Conservation (phyloP, 805 yeast species). For the Phaffomyces opuntiae region DNA sequence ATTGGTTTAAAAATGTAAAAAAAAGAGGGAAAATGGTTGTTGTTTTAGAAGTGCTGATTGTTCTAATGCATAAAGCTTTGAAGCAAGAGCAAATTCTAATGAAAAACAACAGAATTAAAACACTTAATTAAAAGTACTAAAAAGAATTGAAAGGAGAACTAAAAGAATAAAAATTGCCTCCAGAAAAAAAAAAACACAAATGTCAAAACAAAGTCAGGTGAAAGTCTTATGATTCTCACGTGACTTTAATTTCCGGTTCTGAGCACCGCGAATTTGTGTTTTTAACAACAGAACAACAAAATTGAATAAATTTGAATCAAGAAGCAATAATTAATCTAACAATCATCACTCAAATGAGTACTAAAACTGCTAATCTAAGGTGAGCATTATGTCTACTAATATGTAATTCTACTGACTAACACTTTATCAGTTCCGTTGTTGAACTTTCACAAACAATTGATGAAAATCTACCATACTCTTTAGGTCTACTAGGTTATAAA, state of each 20-base stretch:
- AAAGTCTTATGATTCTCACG: neutral
- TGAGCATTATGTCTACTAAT: neutral
- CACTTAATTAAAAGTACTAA: too few species aligned
- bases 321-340: too few species aligned
- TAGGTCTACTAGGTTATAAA: slow-evolving; percentile 30
- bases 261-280: neutral
- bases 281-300: neutral
- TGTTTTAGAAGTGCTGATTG: too few species aligned
- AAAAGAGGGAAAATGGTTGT: too few species aligned
- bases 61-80: too few species aligned
- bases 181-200: neutral
- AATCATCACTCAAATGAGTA: slow-evolving; percentile 2
- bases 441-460: slow-evolving; percentile 12
- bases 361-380: slow-evolving; percentile 13
- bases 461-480: slow-evolving; percentile 9
- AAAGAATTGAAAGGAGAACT: too few species aligned
- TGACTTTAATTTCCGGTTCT: too few species aligned
- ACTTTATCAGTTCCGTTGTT: slow-evolving; percentile 10
- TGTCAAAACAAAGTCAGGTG: neutral
- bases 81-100: too few species aligned
- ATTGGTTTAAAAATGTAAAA: too few species aligned
- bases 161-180: too few species aligned
- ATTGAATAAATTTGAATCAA: too few species aligned
- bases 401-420: neutral
- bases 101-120: too few species aligned